Percentiles rank a stretch among this genome's conserved stretches.
phyloP scores from a whole-genome alignment of 2,329 filamentous ascomycete species.

The Cladophialophora carrionii region DNA sequence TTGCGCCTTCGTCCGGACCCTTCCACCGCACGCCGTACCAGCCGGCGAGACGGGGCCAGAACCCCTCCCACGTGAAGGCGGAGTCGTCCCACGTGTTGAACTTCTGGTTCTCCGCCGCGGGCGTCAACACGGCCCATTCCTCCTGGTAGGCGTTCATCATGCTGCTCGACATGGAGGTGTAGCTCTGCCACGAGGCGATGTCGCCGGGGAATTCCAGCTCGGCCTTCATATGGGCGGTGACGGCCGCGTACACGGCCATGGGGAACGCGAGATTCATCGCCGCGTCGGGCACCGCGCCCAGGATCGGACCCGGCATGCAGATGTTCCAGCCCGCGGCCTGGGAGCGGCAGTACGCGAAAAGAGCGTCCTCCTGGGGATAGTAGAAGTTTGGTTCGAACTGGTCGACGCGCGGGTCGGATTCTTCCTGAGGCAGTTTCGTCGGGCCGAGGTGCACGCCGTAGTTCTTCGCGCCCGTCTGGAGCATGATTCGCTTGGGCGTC shows the following conservation, averaged over 20 bases:
- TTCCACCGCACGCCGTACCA: slow-evolving; percentile 50
- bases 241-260: slow-evolving; percentile 55
- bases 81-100: slow-evolving; percentile 56
- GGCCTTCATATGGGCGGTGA: slow-evolving; percentile 48
- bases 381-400: slow-evolving; percentile 57
- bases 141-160: slow-evolving; percentile 55
- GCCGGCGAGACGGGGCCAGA: slow-evolving; percentile 53
- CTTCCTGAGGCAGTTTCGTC: slow-evolving; percentile 49
- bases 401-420: slow-evolving; percentile 50
- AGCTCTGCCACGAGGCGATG: slow-evolving; percentile 49
- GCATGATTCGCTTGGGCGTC: slow-evolving; percentile 52
- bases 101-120: slow-evolving; percentile 48
- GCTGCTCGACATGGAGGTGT: slow-evolving; percentile 49
- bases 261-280: slow-evolving; percentile 56
- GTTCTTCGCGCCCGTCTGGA: slow-evolving; percentile 58
- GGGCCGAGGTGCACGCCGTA: slow-evolving; percentile 57
- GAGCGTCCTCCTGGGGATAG: slow-evolving; percentile 57
- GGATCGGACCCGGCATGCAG: slow-evolving; percentile 51
- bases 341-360: slow-evolving; percentile 49
- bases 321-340: slow-evolving; percentile 52
- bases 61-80: slow-evolving; percentile 52
- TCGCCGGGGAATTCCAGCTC: slow-evolving; percentile 52
- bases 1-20: slow-evolving; percentile 38
- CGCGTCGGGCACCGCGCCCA: slow-evolving; percentile 55
- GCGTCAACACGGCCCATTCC: slow-evolving; percentile 55